phyloP scores from a whole-genome alignment of 305 asterid species.

The Euphrasia arctica region DNA sequence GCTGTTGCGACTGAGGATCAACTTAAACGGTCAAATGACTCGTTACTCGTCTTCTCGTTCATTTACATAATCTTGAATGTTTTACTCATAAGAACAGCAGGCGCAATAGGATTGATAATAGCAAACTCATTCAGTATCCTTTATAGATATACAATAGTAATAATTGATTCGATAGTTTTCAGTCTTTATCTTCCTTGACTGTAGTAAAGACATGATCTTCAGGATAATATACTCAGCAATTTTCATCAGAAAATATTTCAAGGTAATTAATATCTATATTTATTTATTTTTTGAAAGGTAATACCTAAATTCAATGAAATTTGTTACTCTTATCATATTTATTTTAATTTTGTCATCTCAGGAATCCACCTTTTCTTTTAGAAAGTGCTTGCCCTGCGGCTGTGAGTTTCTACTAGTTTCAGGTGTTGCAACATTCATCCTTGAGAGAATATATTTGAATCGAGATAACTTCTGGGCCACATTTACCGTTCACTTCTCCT shows the following conservation, averaged over 20 bases:
- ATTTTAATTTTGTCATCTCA: constrained; percentile 25
- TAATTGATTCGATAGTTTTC: constrained; percentile 6
- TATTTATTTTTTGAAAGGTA: constrained; percentile 43
- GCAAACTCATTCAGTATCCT: constrained; percentile 99
- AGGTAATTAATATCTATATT: constrained; percentile 48
- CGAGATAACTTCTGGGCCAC: constrained; percentile 77
- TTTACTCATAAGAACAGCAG: constrained; percentile 70
- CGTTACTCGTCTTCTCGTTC: constrained; percentile 68
- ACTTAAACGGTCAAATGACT: constrained; percentile 75
- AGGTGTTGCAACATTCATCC: constrained; percentile 61
- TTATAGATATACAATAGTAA: constrained; percentile 1
- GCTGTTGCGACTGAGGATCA: constrained; percentile 88
- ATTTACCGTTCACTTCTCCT: constrained; percentile 58
- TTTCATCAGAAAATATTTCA: constrained; percentile 73
- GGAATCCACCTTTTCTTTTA: constrained; percentile 79
- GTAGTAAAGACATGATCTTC: constrained; percentile 67
- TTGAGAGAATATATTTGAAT: constrained; percentile 62
- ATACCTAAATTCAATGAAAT: constrained; percentile 13
- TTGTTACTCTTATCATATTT: background rate
- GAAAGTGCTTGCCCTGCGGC: constrained; percentile 85
- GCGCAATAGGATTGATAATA: constrained; percentile 80
- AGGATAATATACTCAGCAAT: constrained; percentile 74
- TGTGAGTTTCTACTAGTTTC: constrained; percentile 56
- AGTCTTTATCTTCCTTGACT: constrained; percentile 50
- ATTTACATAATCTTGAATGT: constrained; percentile 66